phyloP scores from a whole-genome alignment of 108 stramenopile species.

The Nannochloropsis gaditana region DNA sequence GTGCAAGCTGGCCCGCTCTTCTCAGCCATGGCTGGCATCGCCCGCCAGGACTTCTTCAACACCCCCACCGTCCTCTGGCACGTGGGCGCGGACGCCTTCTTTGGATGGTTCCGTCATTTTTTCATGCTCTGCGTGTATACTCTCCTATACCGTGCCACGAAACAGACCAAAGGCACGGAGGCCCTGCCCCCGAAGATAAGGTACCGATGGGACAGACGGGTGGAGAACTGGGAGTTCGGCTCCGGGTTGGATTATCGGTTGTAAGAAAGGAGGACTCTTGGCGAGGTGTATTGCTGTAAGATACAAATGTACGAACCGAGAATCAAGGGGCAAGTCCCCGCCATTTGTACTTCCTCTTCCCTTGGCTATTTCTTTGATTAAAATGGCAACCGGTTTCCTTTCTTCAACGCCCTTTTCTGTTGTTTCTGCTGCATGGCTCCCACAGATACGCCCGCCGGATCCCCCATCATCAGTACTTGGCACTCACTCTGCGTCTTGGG shows the following conservation, averaged over 20 bases:
- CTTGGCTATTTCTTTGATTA: neutral
- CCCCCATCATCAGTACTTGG: slow-evolving; percentile 1
- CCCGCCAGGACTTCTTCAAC: slow-evolving; percentile 64
- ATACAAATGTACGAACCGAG: too few species aligned
- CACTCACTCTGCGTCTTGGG: neutral
- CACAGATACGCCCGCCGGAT: neutral
- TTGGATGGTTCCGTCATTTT: slow-evolving; percentile 77
- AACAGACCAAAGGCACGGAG: neutral
- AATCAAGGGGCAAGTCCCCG: too few species aligned
- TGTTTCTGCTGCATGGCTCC: slow-evolving; percentile 17
- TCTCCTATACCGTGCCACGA: neutral
- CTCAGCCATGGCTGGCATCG: slow-evolving; percentile 64
- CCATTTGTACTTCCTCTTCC: neutral
- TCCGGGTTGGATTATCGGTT: slow-evolving; percentile 27
- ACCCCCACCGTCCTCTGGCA: slow-evolving; percentile 71
- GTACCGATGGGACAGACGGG: slow-evolving; percentile 22
- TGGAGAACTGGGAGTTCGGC: slow-evolving; percentile 37
- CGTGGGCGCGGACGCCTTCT: slow-evolving; percentile 66
- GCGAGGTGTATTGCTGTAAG: too few species aligned
- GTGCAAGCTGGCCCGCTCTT: slow-evolving; percentile 75
- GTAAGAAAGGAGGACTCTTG: neutral
- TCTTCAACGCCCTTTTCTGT: neutral
- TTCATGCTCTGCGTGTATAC: slow-evolving; percentile 63
- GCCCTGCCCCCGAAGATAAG: neutral
- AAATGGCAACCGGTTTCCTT: slow-evolving; percentile 14